Conservation (phyloP, 768 basidiomycete species). For the Coprinellus micaceus region DNA sequence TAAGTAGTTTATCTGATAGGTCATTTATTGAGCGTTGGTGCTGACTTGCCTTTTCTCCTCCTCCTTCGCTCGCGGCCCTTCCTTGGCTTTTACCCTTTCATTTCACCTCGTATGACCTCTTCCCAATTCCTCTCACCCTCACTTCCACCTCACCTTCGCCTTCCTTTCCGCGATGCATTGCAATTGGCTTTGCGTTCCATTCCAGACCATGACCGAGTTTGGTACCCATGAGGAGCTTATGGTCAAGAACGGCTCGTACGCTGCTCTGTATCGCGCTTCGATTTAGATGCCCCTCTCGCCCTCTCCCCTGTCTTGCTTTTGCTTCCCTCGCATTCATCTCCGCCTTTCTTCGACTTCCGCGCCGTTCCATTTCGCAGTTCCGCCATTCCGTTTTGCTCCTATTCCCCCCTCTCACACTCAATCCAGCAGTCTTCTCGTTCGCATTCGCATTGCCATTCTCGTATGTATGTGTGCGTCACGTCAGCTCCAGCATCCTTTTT, state of each 20-base stretch:
- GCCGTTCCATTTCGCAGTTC: too few species aligned
- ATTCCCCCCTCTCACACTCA: neutral
- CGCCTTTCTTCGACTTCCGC: neutral
- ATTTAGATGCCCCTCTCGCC: constrained; percentile 33
- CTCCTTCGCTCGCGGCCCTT: too few species aligned
- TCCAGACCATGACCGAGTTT: constrained; percentile 70
- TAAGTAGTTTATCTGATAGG: constrained; percentile 22
- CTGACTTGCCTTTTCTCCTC: constrained; percentile 1
- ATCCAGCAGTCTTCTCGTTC: neutral
- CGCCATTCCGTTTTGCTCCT: neutral
- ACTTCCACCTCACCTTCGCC: too few species aligned
- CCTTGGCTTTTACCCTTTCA: neutral
- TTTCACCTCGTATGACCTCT: neutral
- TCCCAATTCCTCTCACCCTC: neutral
- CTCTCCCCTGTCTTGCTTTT: neutral
- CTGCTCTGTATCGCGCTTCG: constrained; percentile 66
- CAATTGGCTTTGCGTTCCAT: neutral
- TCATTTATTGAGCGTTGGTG: neutral
- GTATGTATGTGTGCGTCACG: neutral
- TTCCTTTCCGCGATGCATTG: neutral
- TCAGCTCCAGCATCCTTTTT: neutral
- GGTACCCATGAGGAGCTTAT: constrained; percentile 71
- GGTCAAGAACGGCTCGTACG: constrained; percentile 56
- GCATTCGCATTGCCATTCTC: neutral
- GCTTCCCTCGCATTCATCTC: neutral